Evolutionary conservation across 495 filamentous ascomycete genomes (phyloP), one percentile per base, ranked within the genome.

Genomic region (Penicillium turbatum): DNA sequence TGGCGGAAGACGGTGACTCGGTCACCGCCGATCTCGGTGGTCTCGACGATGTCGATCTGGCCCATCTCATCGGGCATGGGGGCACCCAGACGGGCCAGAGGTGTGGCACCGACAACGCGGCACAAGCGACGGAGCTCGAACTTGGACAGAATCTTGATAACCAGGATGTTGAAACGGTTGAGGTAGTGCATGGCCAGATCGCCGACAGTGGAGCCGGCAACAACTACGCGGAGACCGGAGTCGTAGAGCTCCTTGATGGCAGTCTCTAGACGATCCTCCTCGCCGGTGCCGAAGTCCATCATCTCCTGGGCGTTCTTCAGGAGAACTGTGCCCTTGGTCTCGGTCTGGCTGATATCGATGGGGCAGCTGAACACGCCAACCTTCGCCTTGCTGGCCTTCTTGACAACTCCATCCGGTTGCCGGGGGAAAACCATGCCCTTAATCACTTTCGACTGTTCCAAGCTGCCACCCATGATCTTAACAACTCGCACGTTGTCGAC

Each of bases 31-130:
- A 99, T 97, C 73, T 99, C 95, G 39, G 92, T 82, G 6, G 95
- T 99, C 81, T 97, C 95, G 16, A 99, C 92, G 26, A 99, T 72
- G 72, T 99, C 95, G 54, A 97, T 79, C 57, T 70, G 86, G 56
- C 95, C 95, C 91, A 97, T 97, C 79, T 99, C 95, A 63, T 99
- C 95, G 21, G 95, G 95, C 95, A 99, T 99, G 26, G 95, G 95
- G 8, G 95, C 95, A 48, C 95, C 95, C 44, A 99, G 81, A 61
- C 95, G 86, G 31, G 95, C 95, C 49, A 99, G 82, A 7, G 95
- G 95, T 3, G 91, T 96, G 38, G 93, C 95, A 47, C 95, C 93
- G 30, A 99, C 92, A 30, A 99, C 95, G 43, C 93, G 85, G 81
- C 95, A 99, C 54, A 97, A 73, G 41, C 95, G 81, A 55, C 92